Evolutionary conservation across 2,329 filamentous ascomycete species (phyloP).

Genomic region (Sphaerostilbella broomeana): DNA sequence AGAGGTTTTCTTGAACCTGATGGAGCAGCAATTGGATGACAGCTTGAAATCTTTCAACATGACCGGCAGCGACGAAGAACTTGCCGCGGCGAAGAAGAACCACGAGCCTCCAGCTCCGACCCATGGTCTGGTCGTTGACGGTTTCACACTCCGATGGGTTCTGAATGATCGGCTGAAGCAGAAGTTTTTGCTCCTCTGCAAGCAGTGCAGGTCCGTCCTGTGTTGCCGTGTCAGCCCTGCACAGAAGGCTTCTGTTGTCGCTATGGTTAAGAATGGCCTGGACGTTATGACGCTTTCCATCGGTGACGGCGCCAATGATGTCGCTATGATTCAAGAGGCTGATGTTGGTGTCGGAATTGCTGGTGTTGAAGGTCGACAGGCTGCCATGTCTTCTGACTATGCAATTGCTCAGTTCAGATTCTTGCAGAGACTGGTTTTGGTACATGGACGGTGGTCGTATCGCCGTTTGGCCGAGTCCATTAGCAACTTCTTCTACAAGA

Average conservation of each 20-base stretch:
- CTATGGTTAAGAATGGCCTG: conserved; percentile 88
- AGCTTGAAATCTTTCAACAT: conserved; percentile 68
- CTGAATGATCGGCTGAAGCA: conserved; percentile 77
- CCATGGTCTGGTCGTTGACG: conserved; percentile 90
- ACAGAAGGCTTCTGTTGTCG: conserved; percentile 94
- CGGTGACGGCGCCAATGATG: conserved; percentile 90
- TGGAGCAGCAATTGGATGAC: conserved; percentile 67
- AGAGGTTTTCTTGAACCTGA: conserved; percentile 46
- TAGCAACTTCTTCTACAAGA: conserved; percentile 99
- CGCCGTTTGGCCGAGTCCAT: conserved; percentile 85
- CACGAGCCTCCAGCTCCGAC: conserved; percentile 83
- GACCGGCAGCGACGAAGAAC: conserved; percentile 78
- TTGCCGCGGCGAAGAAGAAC: conserved; percentile 69
- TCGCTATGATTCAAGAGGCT: conserved; percentile 96
- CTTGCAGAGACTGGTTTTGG: conserved; percentile 74
- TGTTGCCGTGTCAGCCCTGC: conserved; percentile 96
- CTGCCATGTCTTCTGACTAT: conserved; percentile 94
- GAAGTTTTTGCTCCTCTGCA: conserved; percentile 91
- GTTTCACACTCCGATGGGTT: conserved; percentile 84
- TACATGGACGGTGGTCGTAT: conserved; percentile 96
- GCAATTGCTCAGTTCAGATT: conserved; percentile 92
- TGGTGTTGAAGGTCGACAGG: conserved; percentile 85
- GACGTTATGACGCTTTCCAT: conserved; percentile 95
- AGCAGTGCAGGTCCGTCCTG: conserved; percentile 91
- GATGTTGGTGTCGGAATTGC: conserved; percentile 96